These are phyloP conservation scores for Ramaria rubella DNA, from an alignment of 768 basidiomycete genomes.

Conservation along the genomic window DNA sequence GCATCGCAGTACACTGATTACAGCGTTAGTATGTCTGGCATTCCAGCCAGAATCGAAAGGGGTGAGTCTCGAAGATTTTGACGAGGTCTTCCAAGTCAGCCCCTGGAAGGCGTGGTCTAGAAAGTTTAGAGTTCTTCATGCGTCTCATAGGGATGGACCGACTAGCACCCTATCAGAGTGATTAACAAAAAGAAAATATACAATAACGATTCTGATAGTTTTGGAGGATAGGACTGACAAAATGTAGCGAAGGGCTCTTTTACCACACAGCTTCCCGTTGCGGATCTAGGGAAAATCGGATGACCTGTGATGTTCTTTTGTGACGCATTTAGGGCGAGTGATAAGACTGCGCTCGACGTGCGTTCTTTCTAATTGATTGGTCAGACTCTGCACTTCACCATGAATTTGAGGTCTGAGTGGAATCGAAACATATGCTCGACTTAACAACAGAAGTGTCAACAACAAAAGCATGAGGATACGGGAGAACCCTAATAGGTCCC, in stretches of 20 bases:
- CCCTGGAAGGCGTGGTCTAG: neutral
- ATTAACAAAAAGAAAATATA: neutral
- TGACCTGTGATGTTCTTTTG: constrained; percentile 72
- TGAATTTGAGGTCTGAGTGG: neutral
- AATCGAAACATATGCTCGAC: constrained; percentile 58
- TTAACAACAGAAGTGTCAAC: too few relatives aligned
- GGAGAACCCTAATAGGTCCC: constrained; percentile 14
- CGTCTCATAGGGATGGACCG: neutral
- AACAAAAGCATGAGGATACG: constrained; percentile 73
- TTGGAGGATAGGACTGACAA: neutral
- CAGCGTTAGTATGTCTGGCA: constrained; percentile 32
- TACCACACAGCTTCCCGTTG: neutral
- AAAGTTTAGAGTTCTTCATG: neutral
- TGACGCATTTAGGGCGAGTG: constrained; percentile 70
- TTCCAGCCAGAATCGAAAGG: constrained; percentile 42
- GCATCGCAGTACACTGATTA: constrained; percentile 31
- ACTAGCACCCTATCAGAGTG: neutral
- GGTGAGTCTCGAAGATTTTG: constrained; percentile 37
- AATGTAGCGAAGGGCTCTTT: constrained; percentile 1
- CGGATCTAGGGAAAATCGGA: constrained; percentile 2
- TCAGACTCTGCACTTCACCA: constrained; percentile 82
- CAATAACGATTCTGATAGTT: neutral
- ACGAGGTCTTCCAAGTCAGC: constrained; percentile 27
- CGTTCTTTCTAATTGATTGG: constrained; percentile 73
- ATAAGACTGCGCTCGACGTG: constrained; percentile 83